phyloP scores from a whole-genome alignment of 108 stramenopile genomes.

The Discostella stelligeroides region DNA sequence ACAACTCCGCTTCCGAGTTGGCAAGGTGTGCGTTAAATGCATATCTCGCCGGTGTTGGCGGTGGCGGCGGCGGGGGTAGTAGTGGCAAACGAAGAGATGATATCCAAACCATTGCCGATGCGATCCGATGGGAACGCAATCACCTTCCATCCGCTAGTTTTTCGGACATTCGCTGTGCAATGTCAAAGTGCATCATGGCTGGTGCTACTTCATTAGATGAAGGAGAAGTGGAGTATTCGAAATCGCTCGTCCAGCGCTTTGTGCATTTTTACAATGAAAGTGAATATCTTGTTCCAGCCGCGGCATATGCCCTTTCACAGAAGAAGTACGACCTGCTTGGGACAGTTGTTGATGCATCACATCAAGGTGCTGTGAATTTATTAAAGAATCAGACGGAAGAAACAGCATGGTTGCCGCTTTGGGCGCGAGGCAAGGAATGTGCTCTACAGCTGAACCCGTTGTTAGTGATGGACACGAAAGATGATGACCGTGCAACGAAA shows the following conservation, averaged over 20 bases:
- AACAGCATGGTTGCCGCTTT: slow-evolving; percentile 34
- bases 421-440: slow-evolving; percentile 22
- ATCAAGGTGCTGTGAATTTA: slow-evolving; percentile 21
- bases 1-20: slow-evolving; percentile 19
- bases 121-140: slow-evolving; percentile 13
- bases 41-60: neutral
- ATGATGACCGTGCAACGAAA: neutral
- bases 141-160: neutral
- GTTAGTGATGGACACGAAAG: neutral
- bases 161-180: neutral
- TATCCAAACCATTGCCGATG: slow-evolving; percentile 17
- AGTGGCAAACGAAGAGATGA: neutral
- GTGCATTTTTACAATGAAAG: slow-evolving; percentile 32
- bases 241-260: slow-evolving; percentile 15
- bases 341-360: slow-evolving; percentile 16
- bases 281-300: slow-evolving; percentile 23
- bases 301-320: slow-evolving; percentile 13
- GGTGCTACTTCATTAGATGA: neutral
- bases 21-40: slow-evolving; percentile 12
- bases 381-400: slow-evolving; percentile 24
- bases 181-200: neutral
- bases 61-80: neutral
- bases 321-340: slow-evolving; percentile 17
- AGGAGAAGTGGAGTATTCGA: neutral
- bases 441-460: neutral